These are phyloP conservation scores for Lotus japonicus DNA, from an alignment of 306 rosid species.

Conservation along the genomic window DNA sequence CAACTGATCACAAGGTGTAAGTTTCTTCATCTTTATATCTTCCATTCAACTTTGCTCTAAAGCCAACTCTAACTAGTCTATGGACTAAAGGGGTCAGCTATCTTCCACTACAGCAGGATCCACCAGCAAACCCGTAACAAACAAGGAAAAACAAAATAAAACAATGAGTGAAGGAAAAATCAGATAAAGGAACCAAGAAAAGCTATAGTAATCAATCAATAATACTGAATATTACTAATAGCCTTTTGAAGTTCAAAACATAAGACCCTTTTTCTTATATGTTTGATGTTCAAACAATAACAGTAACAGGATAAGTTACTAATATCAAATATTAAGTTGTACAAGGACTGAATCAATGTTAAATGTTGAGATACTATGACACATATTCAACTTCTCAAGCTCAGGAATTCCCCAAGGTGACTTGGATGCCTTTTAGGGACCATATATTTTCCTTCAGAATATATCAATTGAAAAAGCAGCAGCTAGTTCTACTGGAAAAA, in stretches of 20 bases:
- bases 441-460: not conserved
- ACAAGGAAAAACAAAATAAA: not conserved
- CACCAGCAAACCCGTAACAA: not conserved
- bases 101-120: conserved; percentile 1
- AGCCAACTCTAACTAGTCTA: conserved; percentile 4
- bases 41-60: not conserved
- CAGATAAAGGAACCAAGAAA: not conserved
- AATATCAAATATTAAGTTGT: not conserved
- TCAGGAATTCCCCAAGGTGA: not conserved
- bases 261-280: not conserved
- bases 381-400: not conserved
- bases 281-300: conserved; percentile 3
- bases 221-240: not conserved
- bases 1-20: not conserved
- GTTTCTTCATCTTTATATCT: not conserved
- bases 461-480: conserved; percentile 8
- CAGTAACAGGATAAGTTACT: not conserved
- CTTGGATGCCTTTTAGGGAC: not conserved
- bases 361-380: not conserved
- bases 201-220: not conserved
- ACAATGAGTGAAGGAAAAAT: not conserved
- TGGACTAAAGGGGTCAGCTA: not conserved
- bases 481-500: not conserved
- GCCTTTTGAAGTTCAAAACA: no score
- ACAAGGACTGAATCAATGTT: not conserved